Evolutionary conservation across 805 yeast species (phyloP).

Genomic region (Sugiyamaella smithiae): DNA sequence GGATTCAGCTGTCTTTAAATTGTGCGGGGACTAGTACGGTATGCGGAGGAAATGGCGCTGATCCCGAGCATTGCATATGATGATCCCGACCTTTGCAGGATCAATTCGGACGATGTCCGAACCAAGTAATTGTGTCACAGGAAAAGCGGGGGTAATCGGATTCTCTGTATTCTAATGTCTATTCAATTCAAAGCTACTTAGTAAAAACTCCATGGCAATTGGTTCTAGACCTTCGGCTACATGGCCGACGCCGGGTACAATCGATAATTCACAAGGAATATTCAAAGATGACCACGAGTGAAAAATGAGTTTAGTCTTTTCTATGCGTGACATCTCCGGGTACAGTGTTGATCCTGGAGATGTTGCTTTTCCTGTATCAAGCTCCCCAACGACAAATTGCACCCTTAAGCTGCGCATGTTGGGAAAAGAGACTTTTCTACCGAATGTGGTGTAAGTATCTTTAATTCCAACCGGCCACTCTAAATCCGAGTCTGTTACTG

Average conservation of each 20-base stretch:
- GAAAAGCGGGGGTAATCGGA: background rate
- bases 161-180: background rate
- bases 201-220: conserved; percentile 4
- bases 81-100: background rate
- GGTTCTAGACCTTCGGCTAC: background rate
- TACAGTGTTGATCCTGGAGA: conserved; percentile 8
- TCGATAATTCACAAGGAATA: background rate
- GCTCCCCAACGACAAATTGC: conserved; percentile 8
- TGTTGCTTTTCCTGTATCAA: conserved; percentile 7
- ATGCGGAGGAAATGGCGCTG: background rate
- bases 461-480: conserved; percentile 10
- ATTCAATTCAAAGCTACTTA: background rate
- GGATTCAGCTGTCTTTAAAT: too few relatives aligned
- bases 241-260: conserved; percentile 7
- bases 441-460: conserved; percentile 1
- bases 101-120: background rate
- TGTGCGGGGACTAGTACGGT: background rate
- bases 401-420: background rate
- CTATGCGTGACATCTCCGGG: conserved; percentile 4
- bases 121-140: background rate
- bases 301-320: conserved; percentile 1
- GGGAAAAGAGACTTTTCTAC: background rate
- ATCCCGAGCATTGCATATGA: conserved; percentile 3
- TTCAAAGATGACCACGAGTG: background rate
- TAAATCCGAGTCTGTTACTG: background rate